Evolutionary conservation across 73 alveolate genomes (phyloP).

Genomic region (Stentor roeselii): DNA sequence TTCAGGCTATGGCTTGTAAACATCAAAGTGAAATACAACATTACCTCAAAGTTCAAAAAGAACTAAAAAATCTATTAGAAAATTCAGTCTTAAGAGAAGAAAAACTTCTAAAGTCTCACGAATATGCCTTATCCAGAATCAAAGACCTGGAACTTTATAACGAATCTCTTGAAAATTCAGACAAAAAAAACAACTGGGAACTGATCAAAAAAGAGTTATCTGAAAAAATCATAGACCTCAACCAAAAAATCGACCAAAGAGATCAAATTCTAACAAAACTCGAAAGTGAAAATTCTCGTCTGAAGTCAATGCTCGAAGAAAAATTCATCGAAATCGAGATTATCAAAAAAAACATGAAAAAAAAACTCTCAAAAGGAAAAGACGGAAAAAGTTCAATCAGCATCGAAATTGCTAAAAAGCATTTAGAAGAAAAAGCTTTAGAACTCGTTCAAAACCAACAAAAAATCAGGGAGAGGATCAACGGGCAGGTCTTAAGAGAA

Average conservation of each 20-base stretch:
- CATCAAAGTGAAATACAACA: neutral
- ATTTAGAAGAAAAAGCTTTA: neutral
- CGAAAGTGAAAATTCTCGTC: neutral
- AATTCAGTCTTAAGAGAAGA: neutral
- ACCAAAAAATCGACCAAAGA: neutral
- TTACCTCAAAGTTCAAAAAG: neutral
- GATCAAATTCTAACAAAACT: neutral
- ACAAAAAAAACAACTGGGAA: neutral
- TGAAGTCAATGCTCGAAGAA: neutral
- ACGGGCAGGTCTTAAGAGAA: too few relatives aligned
- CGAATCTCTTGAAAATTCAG: neutral
- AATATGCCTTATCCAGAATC: neutral
- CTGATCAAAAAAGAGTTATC: neutral
- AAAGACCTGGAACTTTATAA: neutral
- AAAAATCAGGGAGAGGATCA: too few relatives aligned
- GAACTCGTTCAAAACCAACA: neutral
- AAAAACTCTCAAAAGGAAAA: too few relatives aligned
- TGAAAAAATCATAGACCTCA: neutral
- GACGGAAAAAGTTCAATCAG: neutral
- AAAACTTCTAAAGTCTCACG: neutral
- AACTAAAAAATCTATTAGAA: neutral
- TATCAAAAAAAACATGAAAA: neutral
- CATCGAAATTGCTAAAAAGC: neutral
- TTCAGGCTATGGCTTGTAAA: neutral
- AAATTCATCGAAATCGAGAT: slow-evolving; percentile 3